These are phyloP conservation scores for Naegleria lovaniensis DNA, from an alignment of 208 protist species.

Conservation along the genomic window DNA sequence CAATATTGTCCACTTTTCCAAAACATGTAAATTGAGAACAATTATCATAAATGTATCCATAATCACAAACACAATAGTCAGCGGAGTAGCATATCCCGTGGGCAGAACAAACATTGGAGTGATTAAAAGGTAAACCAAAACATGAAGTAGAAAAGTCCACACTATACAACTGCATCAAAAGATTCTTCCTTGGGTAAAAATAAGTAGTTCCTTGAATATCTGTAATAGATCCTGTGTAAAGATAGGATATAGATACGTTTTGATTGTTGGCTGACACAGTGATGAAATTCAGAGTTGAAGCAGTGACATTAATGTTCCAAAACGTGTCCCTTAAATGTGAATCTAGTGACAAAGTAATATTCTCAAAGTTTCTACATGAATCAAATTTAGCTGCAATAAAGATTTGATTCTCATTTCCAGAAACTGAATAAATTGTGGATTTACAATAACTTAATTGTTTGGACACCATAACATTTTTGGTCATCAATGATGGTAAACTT, in stretches of 20 bases:
- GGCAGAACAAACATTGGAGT: not conserved
- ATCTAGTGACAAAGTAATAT: not conserved
- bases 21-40: not conserved
- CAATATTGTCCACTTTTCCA: not conserved
- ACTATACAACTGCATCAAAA: not conserved
- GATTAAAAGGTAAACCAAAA: not conserved
- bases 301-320: not conserved
- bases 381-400: not conserved
- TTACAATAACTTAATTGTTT: not conserved
- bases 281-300: not conserved
- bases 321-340: not conserved
- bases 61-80: not conserved
- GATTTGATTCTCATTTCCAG: not conserved
- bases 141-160: not conserved
- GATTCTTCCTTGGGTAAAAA: not conserved
- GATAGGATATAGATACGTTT: not conserved
- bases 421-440: not conserved
- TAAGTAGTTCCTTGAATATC: not conserved
- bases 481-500: not conserved
- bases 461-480: not conserved
- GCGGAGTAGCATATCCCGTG: not conserved
- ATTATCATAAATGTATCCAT: not conserved
- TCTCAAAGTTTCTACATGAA: not conserved
- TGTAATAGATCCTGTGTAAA: not conserved
- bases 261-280: not conserved